A percentile compares a stretch with the other conserved stretches of the same genome.
Evolutionary conservation across 163 green algal species (phyloP).

Genomic region (Coccomyxa subellipsoidea): DNA sequence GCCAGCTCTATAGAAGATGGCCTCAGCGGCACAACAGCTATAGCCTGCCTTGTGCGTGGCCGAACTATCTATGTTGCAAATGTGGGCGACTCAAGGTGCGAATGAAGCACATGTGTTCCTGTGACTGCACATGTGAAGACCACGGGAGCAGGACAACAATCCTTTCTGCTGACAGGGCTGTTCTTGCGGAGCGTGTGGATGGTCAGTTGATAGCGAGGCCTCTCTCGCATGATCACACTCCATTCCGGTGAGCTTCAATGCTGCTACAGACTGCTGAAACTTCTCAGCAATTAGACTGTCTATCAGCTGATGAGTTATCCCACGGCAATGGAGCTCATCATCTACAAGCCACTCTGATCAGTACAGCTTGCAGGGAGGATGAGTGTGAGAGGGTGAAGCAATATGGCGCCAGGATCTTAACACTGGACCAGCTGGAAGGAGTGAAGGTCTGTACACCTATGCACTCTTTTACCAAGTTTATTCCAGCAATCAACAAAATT

Average conservation of each 20-base stretch:
- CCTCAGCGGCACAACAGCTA: slow-evolving; percentile 78
- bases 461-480: too few relatives aligned
- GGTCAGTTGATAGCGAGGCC: slow-evolving; percentile 56
- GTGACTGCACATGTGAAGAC: too few relatives aligned
- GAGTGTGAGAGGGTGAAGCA: slow-evolving; percentile 83
- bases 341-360: not conserved
- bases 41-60: slow-evolving; percentile 60
- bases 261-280: not conserved
- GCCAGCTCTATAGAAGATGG: slow-evolving; percentile 56
- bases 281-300: too few relatives aligned
- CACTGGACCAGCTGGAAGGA: slow-evolving; percentile 91
- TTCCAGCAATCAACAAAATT: too few relatives aligned
- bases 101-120: too few relatives aligned
- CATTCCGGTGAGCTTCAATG: slow-evolving; percentile 75
- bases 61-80: slow-evolving; percentile 78
- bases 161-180: slow-evolving; percentile 28
- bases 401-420: slow-evolving; percentile 80
- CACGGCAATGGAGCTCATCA: too few relatives aligned
- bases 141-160: not conserved
- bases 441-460: slow-evolving; percentile 54
- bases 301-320: too few relatives aligned
- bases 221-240: slow-evolving; percentile 91
- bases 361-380: slow-evolving; percentile 59
- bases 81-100: slow-evolving; percentile 81
- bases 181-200: slow-evolving; percentile 66